Percentiles rank a stretch among this genome's conserved stretches.
These are phyloP conservation scores for Annulohypoxylon bovei DNA, from an alignment of 495 filamentous ascomycete species.

Conservation along the genomic window DNA sequence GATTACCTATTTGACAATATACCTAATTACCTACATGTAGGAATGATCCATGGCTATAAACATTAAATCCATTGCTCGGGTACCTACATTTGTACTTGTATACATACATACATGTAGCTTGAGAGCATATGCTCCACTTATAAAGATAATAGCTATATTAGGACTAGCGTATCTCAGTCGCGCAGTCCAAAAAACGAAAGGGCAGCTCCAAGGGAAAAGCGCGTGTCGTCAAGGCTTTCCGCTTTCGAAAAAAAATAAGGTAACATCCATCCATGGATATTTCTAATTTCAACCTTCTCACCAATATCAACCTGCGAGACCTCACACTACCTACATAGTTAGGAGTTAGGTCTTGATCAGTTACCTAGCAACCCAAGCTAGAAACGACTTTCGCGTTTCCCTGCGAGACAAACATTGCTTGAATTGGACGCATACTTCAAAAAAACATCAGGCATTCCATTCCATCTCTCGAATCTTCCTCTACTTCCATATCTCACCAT, in stretches of 20 bases:
- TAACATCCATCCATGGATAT: not conserved
- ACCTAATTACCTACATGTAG: not conserved
- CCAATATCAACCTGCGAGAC: not conserved
- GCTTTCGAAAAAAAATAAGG: constrained; percentile 30
- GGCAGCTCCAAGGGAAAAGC: constrained; percentile 25
- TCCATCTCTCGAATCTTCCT: constrained; percentile 17
- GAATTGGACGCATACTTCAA: not conserved
- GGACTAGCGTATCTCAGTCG: constrained; percentile 25
- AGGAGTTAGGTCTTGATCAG: not conserved
- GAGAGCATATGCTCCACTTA: constrained; percentile 1
- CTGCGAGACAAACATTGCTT: constrained; percentile 1
- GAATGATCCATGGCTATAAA: no score
- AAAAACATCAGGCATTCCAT: not conserved
- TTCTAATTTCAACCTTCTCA: constrained; percentile 15
- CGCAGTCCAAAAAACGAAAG: constrained; percentile 22
- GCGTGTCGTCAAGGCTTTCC: constrained; percentile 21
- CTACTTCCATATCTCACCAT: not conserved
- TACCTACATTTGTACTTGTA: not conserved
- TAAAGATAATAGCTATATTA: not conserved
- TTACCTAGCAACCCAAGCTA: not conserved
- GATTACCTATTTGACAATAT: no score
- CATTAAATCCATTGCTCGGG: no score
- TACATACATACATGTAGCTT: constrained; percentile 6
- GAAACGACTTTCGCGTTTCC: constrained; percentile 10
- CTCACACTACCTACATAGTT: not conserved